Evolutionary conservation across 2,329 filamentous ascomycete species (phyloP).

Genomic region (Neocucurbitaria cava): DNA sequence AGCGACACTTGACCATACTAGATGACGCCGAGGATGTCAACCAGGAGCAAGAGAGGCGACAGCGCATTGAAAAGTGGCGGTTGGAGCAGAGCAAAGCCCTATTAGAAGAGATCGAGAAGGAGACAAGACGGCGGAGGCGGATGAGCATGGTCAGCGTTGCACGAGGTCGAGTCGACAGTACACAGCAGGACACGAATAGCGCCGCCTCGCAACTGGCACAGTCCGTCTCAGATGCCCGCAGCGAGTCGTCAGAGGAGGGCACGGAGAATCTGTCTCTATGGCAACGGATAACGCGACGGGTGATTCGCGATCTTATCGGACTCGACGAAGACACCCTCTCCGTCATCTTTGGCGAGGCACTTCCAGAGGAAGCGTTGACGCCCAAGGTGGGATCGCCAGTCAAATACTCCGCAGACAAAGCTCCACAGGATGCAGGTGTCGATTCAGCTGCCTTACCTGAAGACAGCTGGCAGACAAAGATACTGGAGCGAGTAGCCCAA

Average conservation of each 20-base stretch:
- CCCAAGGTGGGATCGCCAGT: constrained; percentile 28
- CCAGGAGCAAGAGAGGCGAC: constrained; percentile 74
- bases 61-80: constrained; percentile 89
- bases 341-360: constrained; percentile 82
- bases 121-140: constrained; percentile 73
- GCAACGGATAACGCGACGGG: constrained; percentile 80
- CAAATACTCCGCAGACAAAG: constrained; percentile 23
- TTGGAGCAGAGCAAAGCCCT: constrained; percentile 87
- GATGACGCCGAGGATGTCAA: constrained; percentile 61
- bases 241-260: constrained; percentile 47
- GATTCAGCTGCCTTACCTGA: constrained; percentile 44
- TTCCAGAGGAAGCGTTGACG: constrained; percentile 58
- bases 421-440: constrained; percentile 27
- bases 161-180: constrained; percentile 38
- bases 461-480: constrained; percentile 72
- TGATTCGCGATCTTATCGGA: constrained; percentile 88
- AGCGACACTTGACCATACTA: constrained; percentile 63
- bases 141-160: constrained; percentile 64
- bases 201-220: constrained; percentile 17
- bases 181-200: constrained; percentile 16
- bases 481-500: constrained; percentile 83
- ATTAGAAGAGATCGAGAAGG: constrained; percentile 86
- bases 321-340: constrained; percentile 86
- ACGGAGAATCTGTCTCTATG: constrained; percentile 73
- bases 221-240: constrained; percentile 38